phyloP scores from a whole-genome alignment of 495 filamentous ascomycete genomes.

The Tuber indicum region DNA sequence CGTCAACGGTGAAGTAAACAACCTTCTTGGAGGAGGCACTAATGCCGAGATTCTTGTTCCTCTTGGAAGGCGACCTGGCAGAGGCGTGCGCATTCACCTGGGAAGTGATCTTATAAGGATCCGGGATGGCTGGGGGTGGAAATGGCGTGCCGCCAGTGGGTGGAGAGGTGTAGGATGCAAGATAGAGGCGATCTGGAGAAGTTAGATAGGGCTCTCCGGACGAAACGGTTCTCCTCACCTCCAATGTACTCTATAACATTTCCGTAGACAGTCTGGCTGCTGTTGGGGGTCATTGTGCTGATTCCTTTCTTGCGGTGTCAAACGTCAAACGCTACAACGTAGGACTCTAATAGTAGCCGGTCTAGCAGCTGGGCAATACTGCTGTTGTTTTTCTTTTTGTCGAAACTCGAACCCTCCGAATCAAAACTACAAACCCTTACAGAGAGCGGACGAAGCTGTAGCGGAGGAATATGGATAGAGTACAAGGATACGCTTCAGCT shows the following conservation, averaged over 20 bases:
- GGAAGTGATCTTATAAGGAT: conserved; percentile 56
- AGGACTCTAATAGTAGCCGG: conserved; percentile 27
- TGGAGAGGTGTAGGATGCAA: conserved; percentile 80
- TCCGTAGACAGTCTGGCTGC: conserved; percentile 46
- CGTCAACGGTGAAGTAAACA: conserved; percentile 92
- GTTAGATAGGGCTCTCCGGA: background rate
- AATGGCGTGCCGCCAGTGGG: conserved; percentile 77
- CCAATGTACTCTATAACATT: conserved; percentile 74
- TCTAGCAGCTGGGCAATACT: background rate
- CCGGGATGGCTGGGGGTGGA: conserved; percentile 62
- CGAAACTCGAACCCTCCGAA: conserved; percentile 1
- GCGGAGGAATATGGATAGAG: background rate
- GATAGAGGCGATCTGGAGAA: conserved; percentile 72
- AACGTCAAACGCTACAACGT: conserved; percentile 11
- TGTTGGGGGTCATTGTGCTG: conserved; percentile 37
- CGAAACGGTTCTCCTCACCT: conserved; percentile 47
- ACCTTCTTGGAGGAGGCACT: conserved; percentile 52
- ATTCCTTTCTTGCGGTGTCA: conserved; percentile 9
- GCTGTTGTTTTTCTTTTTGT: background rate
- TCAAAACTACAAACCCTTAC: conserved; percentile 17
- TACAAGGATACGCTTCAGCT: background rate
- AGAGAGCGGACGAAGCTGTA: conserved; percentile 7
- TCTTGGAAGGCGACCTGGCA: conserved; percentile 62
- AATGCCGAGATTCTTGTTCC: conserved; percentile 47
- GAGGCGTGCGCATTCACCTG: conserved; percentile 62